These are phyloP conservation scores for Metarhizium robertsii DNA, from an alignment of 2,329 filamentous ascomycete species.

Conservation along the genomic window DNA sequence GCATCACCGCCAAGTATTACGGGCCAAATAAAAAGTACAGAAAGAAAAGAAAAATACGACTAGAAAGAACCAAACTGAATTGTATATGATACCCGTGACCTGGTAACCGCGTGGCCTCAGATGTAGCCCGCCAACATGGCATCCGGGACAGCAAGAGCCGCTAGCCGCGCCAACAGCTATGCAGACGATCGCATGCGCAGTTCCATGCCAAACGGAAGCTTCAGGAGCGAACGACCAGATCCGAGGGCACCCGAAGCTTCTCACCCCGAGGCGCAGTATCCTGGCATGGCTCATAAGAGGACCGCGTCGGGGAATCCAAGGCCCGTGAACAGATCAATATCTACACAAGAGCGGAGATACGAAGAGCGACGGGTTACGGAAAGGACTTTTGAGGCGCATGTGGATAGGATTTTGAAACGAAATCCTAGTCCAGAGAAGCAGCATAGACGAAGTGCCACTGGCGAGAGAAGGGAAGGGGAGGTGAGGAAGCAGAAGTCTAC, in stretches of 20 bases:
- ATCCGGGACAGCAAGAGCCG: constrained; percentile 30
- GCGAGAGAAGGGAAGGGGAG: constrained; percentile 29
- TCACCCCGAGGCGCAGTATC: constrained; percentile 23
- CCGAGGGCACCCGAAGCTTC: constrained; percentile 27
- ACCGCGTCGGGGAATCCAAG: constrained; percentile 48
- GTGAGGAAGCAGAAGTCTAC: constrained; percentile 30
- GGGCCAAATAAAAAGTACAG: too few species aligned
- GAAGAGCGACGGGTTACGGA: constrained; percentile 49
- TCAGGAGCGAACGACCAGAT: constrained; percentile 26
- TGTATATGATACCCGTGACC: neutral
- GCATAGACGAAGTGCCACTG: constrained; percentile 30
- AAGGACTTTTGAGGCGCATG: constrained; percentile 46
- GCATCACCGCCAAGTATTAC: neutral
- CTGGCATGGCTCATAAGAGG: constrained; percentile 43
- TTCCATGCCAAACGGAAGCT: constrained; percentile 22
- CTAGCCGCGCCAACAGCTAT: constrained; percentile 34
- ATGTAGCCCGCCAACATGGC: constrained; percentile 33
- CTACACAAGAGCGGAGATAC: constrained; percentile 29
- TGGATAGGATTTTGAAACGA: constrained; percentile 52
- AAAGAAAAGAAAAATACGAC: neutral
- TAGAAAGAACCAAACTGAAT: neutral
- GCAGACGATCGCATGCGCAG: constrained; percentile 29
- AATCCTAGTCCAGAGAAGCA: constrained; percentile 51
- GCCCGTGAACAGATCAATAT: constrained; percentile 30
- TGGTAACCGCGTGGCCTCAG: constrained; percentile 12